Base-by-base conservation (phyloP, 768 basidiomycete genomes). In the Termitomyces eurrhizus region DNA sequence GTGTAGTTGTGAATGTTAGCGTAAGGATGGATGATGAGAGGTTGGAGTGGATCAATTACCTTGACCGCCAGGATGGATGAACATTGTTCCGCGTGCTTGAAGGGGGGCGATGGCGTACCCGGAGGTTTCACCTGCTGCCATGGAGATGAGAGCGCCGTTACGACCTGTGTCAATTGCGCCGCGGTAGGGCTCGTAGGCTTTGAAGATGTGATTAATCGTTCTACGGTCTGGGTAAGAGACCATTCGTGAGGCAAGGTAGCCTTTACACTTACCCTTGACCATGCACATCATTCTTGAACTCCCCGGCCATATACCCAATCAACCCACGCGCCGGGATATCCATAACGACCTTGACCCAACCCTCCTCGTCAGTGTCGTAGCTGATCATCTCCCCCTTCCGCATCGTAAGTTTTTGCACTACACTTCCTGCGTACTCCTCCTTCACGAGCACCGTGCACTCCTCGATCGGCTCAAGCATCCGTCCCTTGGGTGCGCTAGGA, bases 121-220 rank as follows among this genome's bases (percentile, higher is more conserved):
- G 7, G 79, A 79, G 0, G 78, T 71, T 63, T 79, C 79, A 36
- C 80, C 80, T 24, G 70, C 64, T 13, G 75, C 66, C 79, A 81
- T 81, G 8, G 79, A 78, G 41, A 82, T 79, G 41, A 82, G 64
- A 46, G 79, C 74, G 7, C 79, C 80, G 56, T 79, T 80, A 26
- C 80, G 72, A 1, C 80, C 79, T 3, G 80, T 81, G 57, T 80
- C 79, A 36, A 81, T 76, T 9, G 67, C 67, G 4, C 80, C 80
- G 46, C 73, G 75, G 68, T 67, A 79, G 0, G 77, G 73, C 54
- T 78, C 76, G 54, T 82, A 82, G 1, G 69, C 79, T 61, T 81
- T 80, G 72, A 82, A 82, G 18, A 80, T 80, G 58, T 82, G 80
- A 62, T 80, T 81, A 58, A 82, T 77, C n/a, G 79, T 79, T 52